Base-by-base conservation (phyloP, 2,329 filamentous ascomycete species). In the Claviceps humidiphila region DNA sequence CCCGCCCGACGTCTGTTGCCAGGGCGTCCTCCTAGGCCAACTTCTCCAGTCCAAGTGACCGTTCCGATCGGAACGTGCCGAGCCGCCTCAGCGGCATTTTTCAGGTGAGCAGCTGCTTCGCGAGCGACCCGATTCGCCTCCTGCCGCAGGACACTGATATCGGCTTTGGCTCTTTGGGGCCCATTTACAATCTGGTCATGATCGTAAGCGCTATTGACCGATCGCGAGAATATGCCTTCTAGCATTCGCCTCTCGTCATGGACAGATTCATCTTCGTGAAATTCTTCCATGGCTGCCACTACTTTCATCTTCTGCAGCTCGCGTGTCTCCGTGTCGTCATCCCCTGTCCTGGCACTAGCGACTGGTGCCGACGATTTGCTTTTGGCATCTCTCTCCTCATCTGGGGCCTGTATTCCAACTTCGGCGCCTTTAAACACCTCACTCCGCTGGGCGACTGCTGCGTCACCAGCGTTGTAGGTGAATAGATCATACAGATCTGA, bases 401-500 rank as follows among this genome's bases (percentile, higher is more conserved):
- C 54, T 6, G 47, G 51, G 7, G 48, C 50, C 8, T 54, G 45
- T 22, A 70, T 56, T 5, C 65, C 61, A 47, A 94, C 83, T 64
- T 95, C 85, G 0, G 88, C 87, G n/a, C 88, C 87, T 57, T 87
- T 81, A 71, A 98, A 97, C 24, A 97, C 73, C 55, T 83, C 84
- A 41, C 85, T 87, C 1, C 91, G 95, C 65, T 95, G 87, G 0
- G 89, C 93, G 5, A 62, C 65, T 13, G 64, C 65, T 2, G 65
- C 57, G 37, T 81, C 79, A 0, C 80, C 81, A 45, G 84, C 56
- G 44, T 65, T 68, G 54, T 70, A 82, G 17, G 78, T 89, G 66
- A 98, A 98, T 0, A 98, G 75, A 64, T 98, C 91, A 58, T 96
- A 88, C 16, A 98, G 71, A 61, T 97, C 90, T 54, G 84, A 86